A percentile compares a stretch with the other conserved stretches of the same genome.
These are phyloP conservation scores for Penicillium corylophilum DNA, from an alignment of 2,329 filamentous ascomycete genomes.

Conservation along the genomic window DNA sequence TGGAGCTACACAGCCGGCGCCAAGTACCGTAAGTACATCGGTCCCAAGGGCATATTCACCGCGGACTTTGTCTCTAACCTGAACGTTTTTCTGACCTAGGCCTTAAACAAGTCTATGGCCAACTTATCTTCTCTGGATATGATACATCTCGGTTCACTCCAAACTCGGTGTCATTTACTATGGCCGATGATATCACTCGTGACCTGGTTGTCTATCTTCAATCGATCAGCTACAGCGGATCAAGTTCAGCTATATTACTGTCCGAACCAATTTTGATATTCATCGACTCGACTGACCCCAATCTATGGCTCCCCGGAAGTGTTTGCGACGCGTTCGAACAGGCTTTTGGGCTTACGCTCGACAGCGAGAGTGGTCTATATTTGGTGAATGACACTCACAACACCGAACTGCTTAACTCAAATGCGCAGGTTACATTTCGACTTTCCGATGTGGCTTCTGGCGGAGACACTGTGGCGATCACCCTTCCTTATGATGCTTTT, in stretches of 20 bases:
- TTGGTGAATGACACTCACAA: conserved; percentile 59
- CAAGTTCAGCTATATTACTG: conserved; percentile 12
- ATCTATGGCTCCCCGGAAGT: conserved; percentile 49
- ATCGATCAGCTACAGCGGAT: conserved; percentile 20
- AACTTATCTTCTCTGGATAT: conserved; percentile 69
- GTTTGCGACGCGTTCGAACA: conserved; percentile 65
- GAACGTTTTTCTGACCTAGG: conserved; percentile 19
- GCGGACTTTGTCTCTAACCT: background rate
- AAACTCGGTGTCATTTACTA: conserved; percentile 61
- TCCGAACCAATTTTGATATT: conserved; percentile 41
- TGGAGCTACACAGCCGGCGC: conserved; percentile 76
- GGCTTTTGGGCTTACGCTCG: conserved; percentile 64
- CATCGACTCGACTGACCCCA: conserved; percentile 51
- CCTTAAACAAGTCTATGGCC: conserved; percentile 51
- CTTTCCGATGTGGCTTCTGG: conserved; percentile 49
- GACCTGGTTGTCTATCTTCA: conserved; percentile 61
- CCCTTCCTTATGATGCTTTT: conserved; percentile 47
- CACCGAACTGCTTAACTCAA: conserved; percentile 50
- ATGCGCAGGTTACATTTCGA: conserved; percentile 58
- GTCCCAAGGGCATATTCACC: background rate
- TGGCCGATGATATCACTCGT: conserved; percentile 57
- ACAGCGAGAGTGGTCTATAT: conserved; percentile 64
- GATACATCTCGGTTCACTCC: conserved; percentile 62
- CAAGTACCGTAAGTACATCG: conserved; percentile 59
- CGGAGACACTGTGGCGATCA: conserved; percentile 14